A percentile compares a stretch with the other conserved stretches of the same genome.
phyloP scores from a whole-genome alignment of 345 rosid species.

The Geranium rotundifolium region DNA sequence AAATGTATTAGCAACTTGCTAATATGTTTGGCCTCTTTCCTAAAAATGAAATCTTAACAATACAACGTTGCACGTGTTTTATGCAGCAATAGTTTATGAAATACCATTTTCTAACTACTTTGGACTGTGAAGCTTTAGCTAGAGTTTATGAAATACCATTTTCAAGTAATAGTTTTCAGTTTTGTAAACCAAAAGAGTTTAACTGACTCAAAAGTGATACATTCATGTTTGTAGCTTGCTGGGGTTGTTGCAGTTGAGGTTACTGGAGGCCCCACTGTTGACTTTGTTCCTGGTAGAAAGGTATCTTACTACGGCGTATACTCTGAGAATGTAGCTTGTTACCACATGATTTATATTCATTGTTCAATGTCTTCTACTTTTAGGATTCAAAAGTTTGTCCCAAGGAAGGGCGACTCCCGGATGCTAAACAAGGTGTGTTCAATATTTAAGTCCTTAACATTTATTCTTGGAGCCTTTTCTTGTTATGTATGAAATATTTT shows the following conservation, averaged over 20 bases:
- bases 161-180: background rate
- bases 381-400: slow-evolving; percentile 69
- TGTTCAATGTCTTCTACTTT: slow-evolving; percentile 9
- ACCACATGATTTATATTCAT: slow-evolving; percentile 2
- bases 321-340: slow-evolving; percentile 9
- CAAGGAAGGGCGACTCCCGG: slow-evolving; percentile 82
- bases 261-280: slow-evolving; percentile 84
- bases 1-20: no score
- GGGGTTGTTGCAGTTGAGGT: slow-evolving; percentile 96
- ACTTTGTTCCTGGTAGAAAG: slow-evolving; percentile 84
- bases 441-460: background rate
- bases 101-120: background rate
- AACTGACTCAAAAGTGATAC: slow-evolving; percentile 1
- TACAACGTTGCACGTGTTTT: background rate
- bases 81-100: background rate
- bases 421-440: slow-evolving; percentile 60
- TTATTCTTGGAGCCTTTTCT: background rate
- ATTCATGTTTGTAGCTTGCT: slow-evolving; percentile 47
- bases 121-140: background rate
- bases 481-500: background rate
- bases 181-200: background rate
- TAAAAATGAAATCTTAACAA: no score
- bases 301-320: slow-evolving; percentile 16
- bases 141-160: background rate
- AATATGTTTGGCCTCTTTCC: no score